Percentiles rank a stretch among this genome's conserved stretches.
Conservation (phyloP, 768 basidiomycete species). For the Hypholoma sublateritium region DNA sequence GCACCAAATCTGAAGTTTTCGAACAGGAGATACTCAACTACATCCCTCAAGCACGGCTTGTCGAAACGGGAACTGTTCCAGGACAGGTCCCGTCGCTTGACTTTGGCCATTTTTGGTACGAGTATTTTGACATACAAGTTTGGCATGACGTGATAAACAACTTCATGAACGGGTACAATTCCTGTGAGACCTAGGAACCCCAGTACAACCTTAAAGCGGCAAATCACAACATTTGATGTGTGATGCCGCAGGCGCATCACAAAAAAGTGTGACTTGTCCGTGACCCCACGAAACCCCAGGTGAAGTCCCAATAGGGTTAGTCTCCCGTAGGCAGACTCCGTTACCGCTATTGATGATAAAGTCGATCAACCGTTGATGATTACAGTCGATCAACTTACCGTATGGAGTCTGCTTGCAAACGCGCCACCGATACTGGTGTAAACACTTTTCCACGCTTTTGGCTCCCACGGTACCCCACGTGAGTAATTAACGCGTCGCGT, state of each 20-base stretch:
- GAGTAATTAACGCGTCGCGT: neutral
- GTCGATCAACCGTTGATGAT: too few relatives aligned
- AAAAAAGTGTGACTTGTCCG: neutral
- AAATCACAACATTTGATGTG: neutral
- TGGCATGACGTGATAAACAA: constrained; percentile 33
- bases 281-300: neutral
- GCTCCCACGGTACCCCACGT: constrained; percentile 1
- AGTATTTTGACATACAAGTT: constrained; percentile 35
- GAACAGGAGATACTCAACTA: constrained; percentile 27
- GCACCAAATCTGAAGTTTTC: neutral
- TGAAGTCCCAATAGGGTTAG: neutral
- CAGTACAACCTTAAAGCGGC: neutral
- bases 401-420: constrained; percentile 1
- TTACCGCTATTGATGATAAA: too few relatives aligned
- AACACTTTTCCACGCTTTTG: constrained; percentile 1
- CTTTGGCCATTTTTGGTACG: constrained; percentile 41
- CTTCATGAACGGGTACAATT: constrained; percentile 21
- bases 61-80: constrained; percentile 27
- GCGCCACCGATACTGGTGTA: constrained; percentile 1
- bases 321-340: too few relatives aligned
- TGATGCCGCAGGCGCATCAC: neutral
- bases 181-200: neutral
- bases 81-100: constrained; percentile 34
- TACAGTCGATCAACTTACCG: too few relatives aligned
- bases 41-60: constrained; percentile 29